Evolutionary conservation across 2,329 filamentous ascomycete genomes (phyloP).

Genomic region (Parastagonospora avenae): DNA sequence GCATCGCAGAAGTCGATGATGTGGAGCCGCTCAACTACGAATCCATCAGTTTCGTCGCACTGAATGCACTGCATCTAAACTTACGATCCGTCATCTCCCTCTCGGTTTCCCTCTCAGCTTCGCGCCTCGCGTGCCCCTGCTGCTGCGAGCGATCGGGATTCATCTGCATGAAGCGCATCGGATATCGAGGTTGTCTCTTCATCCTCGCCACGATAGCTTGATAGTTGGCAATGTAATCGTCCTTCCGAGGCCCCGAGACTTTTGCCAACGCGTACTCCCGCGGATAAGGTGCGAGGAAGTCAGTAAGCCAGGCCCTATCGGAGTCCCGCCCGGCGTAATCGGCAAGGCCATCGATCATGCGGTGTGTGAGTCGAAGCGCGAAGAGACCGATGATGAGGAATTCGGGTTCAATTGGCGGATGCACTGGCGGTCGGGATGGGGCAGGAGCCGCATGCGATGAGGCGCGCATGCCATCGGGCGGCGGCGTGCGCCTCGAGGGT

Average conservation of each 20-base stretch:
- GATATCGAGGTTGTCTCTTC: slow-evolving; percentile 28
- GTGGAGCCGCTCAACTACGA: slow-evolving; percentile 13
- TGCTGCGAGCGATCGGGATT: slow-evolving; percentile 16
- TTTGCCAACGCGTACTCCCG: slow-evolving; percentile 20
- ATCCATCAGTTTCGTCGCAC: background rate
- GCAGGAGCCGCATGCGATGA: background rate
- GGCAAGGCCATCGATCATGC: slow-evolving; percentile 20
- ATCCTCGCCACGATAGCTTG: slow-evolving; percentile 23
- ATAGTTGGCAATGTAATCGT: slow-evolving; percentile 21
- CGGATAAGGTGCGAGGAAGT: slow-evolving; percentile 23
- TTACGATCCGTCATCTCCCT: slow-evolving; percentile 22
- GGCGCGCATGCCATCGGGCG: background rate
- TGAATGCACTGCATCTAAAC: background rate
- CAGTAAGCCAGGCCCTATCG: slow-evolving; percentile 26
- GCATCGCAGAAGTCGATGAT: slow-evolving; percentile 34
- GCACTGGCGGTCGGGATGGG: background rate
- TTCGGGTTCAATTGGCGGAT: slow-evolving; percentile 3
- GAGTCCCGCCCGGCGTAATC: slow-evolving; percentile 13
- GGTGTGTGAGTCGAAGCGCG: slow-evolving; percentile 23
- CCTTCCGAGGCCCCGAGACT: slow-evolving; percentile 14
- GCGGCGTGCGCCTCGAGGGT: background rate
- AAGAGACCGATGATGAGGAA: slow-evolving; percentile 35
- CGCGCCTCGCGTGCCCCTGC: background rate
- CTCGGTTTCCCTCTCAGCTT: background rate
- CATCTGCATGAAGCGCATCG: slow-evolving; percentile 27